Percentiles rank a stretch among this genome's conserved stretches.
Conservation (phyloP, 805 yeast genomes). For the Blastobotrys parvus region DNA sequence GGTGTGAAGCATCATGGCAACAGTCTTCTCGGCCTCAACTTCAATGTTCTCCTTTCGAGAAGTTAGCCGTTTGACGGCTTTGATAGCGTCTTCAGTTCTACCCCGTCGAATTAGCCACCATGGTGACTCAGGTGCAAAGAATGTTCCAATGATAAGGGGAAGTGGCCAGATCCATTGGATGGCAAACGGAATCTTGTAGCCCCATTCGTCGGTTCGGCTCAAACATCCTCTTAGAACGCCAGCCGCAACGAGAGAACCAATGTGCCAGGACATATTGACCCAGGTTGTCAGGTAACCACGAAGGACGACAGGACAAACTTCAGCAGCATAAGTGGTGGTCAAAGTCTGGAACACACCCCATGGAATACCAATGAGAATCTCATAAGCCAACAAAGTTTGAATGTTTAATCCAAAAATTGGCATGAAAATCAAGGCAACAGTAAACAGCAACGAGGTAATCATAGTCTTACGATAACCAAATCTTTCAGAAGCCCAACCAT, state of each 20-base stretch:
- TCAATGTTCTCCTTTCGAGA: slow-evolving; percentile 6
- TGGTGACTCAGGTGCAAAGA: slow-evolving; percentile 48
- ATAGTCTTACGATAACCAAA: slow-evolving; percentile 39
- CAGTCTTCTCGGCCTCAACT: slow-evolving; percentile 31
- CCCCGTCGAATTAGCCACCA: slow-evolving; percentile 45
- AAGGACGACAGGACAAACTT: slow-evolving; percentile 44
- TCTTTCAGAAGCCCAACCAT: slow-evolving; percentile 37
- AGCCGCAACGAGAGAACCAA: slow-evolving; percentile 49
- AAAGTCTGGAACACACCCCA: slow-evolving; percentile 48
- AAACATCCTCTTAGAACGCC: slow-evolving; percentile 49
- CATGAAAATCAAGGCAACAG: slow-evolving; percentile 35
- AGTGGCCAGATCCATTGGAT: slow-evolving; percentile 48
- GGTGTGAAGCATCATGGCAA: slow-evolving; percentile 39
- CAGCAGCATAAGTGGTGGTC: slow-evolving; percentile 45
- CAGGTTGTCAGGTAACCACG: slow-evolving; percentile 43
- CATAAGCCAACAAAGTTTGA: slow-evolving; percentile 31
- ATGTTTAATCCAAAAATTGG: slow-evolving; percentile 37
- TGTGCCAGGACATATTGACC: slow-evolving; percentile 45
- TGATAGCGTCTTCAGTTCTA: slow-evolving; percentile 35
- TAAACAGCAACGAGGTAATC: slow-evolving; percentile 28
- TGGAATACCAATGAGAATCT: slow-evolving; percentile 32
- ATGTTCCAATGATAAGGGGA: not conserved
- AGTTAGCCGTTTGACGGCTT: slow-evolving; percentile 22
- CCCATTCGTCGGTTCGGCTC: slow-evolving; percentile 25
- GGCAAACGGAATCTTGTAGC: slow-evolving; percentile 48